phyloP scores from a whole-genome alignment of 192 early-diverging fungal genomes.

The Pilobolus umbonatus region DNA sequence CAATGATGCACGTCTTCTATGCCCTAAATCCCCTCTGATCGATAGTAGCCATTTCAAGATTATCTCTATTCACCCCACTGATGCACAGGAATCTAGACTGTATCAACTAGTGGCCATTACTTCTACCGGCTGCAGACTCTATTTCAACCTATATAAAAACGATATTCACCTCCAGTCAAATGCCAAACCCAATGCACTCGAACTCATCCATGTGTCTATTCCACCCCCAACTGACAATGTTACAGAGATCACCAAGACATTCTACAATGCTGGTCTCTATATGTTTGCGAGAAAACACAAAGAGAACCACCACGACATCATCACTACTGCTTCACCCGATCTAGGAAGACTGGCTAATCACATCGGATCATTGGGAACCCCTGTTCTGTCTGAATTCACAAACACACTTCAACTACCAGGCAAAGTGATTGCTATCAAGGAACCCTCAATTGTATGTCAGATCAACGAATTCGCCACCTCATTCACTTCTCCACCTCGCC shows the following conservation, averaged over 20 bases:
- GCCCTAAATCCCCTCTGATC: constrained; percentile 21
- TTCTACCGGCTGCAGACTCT: constrained; percentile 69
- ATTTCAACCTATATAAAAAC: constrained; percentile 53
- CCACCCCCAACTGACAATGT: constrained; percentile 59
- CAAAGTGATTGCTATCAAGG: constrained; percentile 79
- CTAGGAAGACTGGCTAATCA: constrained; percentile 47
- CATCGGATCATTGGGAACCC: neutral
- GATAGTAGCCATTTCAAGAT: constrained; percentile 42
- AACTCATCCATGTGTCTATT: constrained; percentile 64
- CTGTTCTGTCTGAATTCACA: constrained; percentile 41
- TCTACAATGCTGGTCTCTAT: constrained; percentile 66
- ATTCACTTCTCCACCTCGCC: constrained; percentile 47
- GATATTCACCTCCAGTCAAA: constrained; percentile 12
- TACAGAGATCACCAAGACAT: constrained; percentile 37
- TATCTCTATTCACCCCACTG: constrained; percentile 71
- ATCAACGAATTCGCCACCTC: constrained; percentile 69
- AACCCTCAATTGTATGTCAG: constrained; percentile 30
- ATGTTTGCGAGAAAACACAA: constrained; percentile 43
- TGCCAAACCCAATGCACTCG: constrained; percentile 48
- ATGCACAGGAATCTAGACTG: constrained; percentile 55
- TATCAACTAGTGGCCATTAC: constrained; percentile 79
- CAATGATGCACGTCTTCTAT: constrained; percentile 23
- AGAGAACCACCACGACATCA: constrained; percentile 64
- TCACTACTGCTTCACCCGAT: constrained; percentile 60
- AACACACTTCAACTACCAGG: constrained; percentile 61